phyloP scores from a whole-genome alignment of 805 yeast species.

The Sugiyamaella mastotermitis region DNA sequence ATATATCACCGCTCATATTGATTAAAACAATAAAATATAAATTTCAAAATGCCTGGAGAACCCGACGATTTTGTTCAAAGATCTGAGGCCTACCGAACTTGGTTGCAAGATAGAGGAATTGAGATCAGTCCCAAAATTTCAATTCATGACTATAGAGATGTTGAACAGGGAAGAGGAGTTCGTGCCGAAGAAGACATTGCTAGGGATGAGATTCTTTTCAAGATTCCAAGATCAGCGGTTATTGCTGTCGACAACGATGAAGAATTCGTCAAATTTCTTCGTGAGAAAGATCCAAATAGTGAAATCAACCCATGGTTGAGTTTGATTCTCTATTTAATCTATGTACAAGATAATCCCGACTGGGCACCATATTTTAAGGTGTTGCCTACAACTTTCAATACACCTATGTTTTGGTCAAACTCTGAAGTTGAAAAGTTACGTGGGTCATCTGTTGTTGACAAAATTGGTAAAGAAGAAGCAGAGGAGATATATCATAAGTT shows the following conservation, averaged over 20 bases:
- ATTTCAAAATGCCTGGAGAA: no score
- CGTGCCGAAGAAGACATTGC: constrained; percentile 56
- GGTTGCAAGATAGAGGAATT: constrained; percentile 16
- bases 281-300: constrained; percentile 8
- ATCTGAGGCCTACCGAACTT: constrained; percentile 9
- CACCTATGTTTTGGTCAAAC: constrained; percentile 75
- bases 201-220: constrained; percentile 59
- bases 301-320: constrained; percentile 66
- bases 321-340: constrained; percentile 59
- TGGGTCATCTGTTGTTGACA: constrained; percentile 64
- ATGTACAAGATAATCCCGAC: constrained; percentile 48
- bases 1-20: no score
- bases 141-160: constrained; percentile 53
- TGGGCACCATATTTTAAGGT: constrained; percentile 73
- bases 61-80: constrained; percentile 10
- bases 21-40: no score
- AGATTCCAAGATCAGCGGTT: constrained; percentile 54
- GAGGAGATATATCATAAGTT: constrained; percentile 48
- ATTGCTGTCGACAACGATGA: constrained; percentile 57
- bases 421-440: constrained; percentile 48
- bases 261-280: constrained; percentile 20
- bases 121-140: constrained; percentile 49
- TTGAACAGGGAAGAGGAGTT: constrained; percentile 73
- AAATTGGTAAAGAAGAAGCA: constrained; percentile 70
- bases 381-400: constrained; percentile 58